These are phyloP conservation scores for Vaccinium vitisidaea DNA, from an alignment of 148 eudicot species.

Conservation along the genomic window DNA sequence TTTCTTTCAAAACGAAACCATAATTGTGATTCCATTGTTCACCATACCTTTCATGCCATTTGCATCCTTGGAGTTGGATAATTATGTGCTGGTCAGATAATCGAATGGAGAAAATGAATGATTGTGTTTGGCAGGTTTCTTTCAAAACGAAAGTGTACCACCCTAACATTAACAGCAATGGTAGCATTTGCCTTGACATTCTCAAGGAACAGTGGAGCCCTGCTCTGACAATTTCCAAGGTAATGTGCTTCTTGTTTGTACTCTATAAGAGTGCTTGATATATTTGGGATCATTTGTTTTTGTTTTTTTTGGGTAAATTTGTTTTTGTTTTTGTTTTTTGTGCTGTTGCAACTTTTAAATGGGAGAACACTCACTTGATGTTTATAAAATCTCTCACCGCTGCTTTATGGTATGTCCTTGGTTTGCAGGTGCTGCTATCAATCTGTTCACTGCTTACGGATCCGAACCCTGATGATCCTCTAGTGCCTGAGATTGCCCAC, in stretches of 20 bases:
- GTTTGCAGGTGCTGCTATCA: conserved; percentile 41
- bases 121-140: conserved; percentile 30
- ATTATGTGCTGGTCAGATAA: background rate
- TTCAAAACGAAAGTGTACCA: conserved; percentile 45
- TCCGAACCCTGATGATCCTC: conserved; percentile 52
- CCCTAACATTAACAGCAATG: conserved; percentile 48
- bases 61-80: background rate
- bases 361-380: background rate
- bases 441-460: conserved; percentile 48
- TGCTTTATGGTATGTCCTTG: background rate
- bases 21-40: background rate
- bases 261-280: background rate
- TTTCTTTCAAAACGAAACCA: conserved; percentile 35
- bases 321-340: background rate
- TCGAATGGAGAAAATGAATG: background rate
- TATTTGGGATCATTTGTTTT: background rate
- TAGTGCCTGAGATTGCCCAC: conserved; percentile 54
- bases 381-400: background rate
- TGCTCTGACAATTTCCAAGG: conserved; percentile 48
- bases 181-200: conserved; percentile 50
- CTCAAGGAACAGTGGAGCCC: conserved; percentile 56
- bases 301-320: no score
- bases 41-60: background rate
- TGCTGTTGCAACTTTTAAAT: background rate
- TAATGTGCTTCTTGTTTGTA: background rate